phyloP scores from a whole-genome alignment of 2,329 filamentous ascomycete genomes.

The Fusarium temperatum region DNA sequence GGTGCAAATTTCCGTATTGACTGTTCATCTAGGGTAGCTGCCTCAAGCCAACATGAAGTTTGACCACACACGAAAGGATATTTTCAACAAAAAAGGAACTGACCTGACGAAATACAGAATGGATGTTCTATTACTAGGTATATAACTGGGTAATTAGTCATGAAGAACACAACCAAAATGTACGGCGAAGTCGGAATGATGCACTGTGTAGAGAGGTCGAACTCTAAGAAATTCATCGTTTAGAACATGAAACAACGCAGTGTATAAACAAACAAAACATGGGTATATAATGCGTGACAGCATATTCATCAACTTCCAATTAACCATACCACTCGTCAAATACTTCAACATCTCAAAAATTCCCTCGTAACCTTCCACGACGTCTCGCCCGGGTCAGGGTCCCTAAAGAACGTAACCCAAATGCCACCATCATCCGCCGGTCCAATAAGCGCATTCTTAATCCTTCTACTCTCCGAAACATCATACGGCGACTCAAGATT shows the following conservation, averaged over 20 bases:
- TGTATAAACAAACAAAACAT: neutral
- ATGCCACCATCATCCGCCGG: slow-evolving; percentile 35
- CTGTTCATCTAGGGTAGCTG: neutral
- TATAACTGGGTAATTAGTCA: fast-evolving
- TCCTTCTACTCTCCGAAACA: slow-evolving; percentile 38
- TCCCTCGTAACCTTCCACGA: slow-evolving; percentile 45
- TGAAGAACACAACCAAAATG: fast-evolving
- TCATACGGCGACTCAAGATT: slow-evolving; percentile 42
- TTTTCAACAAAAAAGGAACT: no score
- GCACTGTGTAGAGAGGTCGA: fast-evolving
- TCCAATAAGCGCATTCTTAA: slow-evolving; percentile 46
- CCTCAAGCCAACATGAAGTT: fast-evolving
- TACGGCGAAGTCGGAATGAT: fast-evolving
- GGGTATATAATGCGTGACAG: neutral
- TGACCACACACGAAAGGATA: no score
- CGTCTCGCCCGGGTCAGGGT: slow-evolving; percentile 33
- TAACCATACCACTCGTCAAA: neutral
- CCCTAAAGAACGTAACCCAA: slow-evolving; percentile 44
- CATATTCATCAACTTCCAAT: neutral
- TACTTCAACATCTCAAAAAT: slow-evolving; percentile 34
- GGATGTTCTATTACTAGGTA: fast-evolving
- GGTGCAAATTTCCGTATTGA: neutral
- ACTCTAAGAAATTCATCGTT: fast-evolving
- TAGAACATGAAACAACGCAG: no score
- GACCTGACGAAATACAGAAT: no score